phyloP scores from a whole-genome alignment of 768 basidiomycete genomes.

The Agaricus bisporus region DNA sequence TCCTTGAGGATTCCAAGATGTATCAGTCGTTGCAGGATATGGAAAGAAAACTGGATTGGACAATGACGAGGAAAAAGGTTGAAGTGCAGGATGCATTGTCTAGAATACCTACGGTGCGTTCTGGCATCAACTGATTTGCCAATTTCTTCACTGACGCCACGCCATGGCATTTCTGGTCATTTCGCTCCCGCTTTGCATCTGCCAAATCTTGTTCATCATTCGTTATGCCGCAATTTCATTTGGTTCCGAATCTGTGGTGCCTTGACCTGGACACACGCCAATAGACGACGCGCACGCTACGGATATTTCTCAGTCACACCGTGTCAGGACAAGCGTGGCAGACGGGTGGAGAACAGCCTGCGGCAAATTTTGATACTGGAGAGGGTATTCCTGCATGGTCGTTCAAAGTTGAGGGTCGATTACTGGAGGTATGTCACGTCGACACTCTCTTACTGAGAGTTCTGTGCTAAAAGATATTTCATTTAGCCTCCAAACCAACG shows the following conservation, averaged over 20 bases:
- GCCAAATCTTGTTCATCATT: background rate
- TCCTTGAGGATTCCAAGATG: slow-evolving; percentile 77
- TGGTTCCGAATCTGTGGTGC: background rate
- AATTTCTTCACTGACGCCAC: background rate
- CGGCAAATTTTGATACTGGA: slow-evolving; percentile 68
- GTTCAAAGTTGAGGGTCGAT: slow-evolving; percentile 79
- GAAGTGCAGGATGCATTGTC: slow-evolving; percentile 89
- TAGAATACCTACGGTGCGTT: slow-evolving; percentile 59
- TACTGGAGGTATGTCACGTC: slow-evolving; percentile 60
- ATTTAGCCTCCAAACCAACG: slow-evolving; percentile 54
- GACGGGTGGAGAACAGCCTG: slow-evolving; percentile 39
- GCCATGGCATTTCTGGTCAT: background rate
- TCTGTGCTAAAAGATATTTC: background rate
- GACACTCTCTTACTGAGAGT: background rate
- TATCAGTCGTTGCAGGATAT: slow-evolving; percentile 83
- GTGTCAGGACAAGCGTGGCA: slow-evolving; percentile 87
- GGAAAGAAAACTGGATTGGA: slow-evolving; percentile 94
- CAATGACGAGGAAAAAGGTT: slow-evolving; percentile 81
- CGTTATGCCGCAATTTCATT: no score
- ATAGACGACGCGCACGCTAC: slow-evolving; percentile 76
- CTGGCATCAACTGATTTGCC: background rate
- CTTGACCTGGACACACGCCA: background rate
- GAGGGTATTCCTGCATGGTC: slow-evolving; percentile 89
- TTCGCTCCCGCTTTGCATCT: background rate
- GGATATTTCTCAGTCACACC: slow-evolving; percentile 86